Percentiles rank a stretch among this genome's conserved stretches.
Conservation (phyloP, 345 rosid species). For the Boechera stricta region DNA sequence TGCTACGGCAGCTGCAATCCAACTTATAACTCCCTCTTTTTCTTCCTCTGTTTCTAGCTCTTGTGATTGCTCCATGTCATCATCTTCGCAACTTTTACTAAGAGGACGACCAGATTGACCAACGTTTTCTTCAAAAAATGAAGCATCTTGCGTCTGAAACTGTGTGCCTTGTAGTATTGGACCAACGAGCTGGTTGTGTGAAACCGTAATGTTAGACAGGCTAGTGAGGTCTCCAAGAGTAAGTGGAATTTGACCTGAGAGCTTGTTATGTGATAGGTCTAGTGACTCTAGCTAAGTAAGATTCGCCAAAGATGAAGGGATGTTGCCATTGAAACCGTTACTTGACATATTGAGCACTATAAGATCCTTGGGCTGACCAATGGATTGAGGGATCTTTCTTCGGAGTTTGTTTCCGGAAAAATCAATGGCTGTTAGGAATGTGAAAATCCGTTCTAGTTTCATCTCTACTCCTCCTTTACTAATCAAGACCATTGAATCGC, state of each 20-base stretch:
- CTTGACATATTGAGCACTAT: conserved; percentile 9
- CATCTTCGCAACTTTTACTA: background rate
- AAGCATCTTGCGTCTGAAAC: background rate
- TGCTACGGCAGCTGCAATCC: conserved; percentile 15
- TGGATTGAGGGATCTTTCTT: conserved; percentile 19
- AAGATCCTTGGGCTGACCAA: conserved; percentile 20
- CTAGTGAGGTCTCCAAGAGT: no score
- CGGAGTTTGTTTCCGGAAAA: background rate
- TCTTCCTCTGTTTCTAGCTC: background rate
- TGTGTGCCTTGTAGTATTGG: conserved; percentile 13
- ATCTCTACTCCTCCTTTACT: conserved; percentile 11
- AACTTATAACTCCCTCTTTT: background rate
- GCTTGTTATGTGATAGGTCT: conserved; percentile 23
- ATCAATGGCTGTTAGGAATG: conserved; percentile 13
- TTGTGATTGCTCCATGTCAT: background rate
- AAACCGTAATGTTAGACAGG: background rate
- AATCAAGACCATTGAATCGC: background rate
- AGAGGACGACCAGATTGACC: conserved; percentile 16
- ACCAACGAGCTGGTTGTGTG: conserved; percentile 1
- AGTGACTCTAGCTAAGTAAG: background rate
- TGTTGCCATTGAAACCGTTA: conserved; percentile 17
- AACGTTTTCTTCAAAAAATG: conserved; percentile 2
- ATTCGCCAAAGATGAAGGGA: conserved; percentile 10
- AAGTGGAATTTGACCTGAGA: conserved; percentile 24
- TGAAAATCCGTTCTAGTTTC: background rate